Conservation (phyloP, 2,329 filamentous ascomycete genomes). For the Colletotrichum brevisporum region DNA sequence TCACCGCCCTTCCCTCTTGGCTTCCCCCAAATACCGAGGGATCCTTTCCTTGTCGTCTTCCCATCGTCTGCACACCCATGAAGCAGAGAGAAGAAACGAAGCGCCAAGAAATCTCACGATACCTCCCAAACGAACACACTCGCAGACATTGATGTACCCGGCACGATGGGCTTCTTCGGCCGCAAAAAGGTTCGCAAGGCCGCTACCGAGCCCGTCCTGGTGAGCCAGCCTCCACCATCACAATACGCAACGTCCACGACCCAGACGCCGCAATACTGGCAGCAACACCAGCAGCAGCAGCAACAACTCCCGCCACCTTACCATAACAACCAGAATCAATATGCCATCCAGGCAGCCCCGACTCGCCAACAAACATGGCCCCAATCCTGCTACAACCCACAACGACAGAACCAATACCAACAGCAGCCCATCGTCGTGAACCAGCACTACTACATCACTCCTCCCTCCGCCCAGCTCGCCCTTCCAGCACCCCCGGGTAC, state of each 20-base stretch:
- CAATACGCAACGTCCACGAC: slow-evolving; percentile 24
- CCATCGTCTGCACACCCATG: background rate
- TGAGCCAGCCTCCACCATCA: slow-evolving; percentile 37
- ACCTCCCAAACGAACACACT: background rate
- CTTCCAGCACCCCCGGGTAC: slow-evolving; percentile 35
- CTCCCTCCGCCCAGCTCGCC: slow-evolving; percentile 28
- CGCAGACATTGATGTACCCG: background rate
- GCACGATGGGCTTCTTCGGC: slow-evolving; percentile 49
- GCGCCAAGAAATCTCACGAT: background rate
- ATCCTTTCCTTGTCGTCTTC: background rate
- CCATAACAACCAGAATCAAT: slow-evolving; percentile 19
- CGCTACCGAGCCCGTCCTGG: slow-evolving; percentile 34
- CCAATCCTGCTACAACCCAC: slow-evolving; percentile 40
- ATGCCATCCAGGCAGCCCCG: slow-evolving; percentile 35
- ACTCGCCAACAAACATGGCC: slow-evolving; percentile 43
- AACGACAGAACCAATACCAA: slow-evolving; percentile 25
- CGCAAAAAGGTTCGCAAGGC: slow-evolving; percentile 45
- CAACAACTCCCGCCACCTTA: slow-evolving; percentile 20
- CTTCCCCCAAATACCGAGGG: background rate
- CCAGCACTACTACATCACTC: slow-evolving; percentile 64
- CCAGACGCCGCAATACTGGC: slow-evolving; percentile 30
- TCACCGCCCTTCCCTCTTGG: background rate
- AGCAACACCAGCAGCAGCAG: slow-evolving; percentile 24
- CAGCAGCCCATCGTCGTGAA: slow-evolving; percentile 64
- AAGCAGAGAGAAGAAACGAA: background rate